Percentiles rank a stretch among this genome's conserved stretches.
Evolutionary conservation across 768 basidiomycete genomes (phyloP).

Genomic region (Leccinum fibrillosum): DNA sequence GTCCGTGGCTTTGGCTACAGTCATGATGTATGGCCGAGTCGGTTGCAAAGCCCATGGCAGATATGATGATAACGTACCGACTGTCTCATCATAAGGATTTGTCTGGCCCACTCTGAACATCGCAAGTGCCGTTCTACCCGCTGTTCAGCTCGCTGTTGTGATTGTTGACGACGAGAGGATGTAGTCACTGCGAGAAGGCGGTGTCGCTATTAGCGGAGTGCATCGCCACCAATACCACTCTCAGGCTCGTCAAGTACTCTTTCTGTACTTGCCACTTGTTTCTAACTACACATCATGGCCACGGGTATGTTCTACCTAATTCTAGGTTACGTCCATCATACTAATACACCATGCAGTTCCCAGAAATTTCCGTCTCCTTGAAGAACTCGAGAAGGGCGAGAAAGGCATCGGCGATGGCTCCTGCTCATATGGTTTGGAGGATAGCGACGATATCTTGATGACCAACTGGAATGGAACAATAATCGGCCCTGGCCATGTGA

Average conservation of each 20-base stretch:
- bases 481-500: constrained; percentile 95
- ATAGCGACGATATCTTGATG: constrained; percentile 96
- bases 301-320: constrained; percentile 39
- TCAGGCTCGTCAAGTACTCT: background rate
- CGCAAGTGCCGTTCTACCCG: constrained; percentile 1
- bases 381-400: constrained; percentile 99
- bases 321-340: background rate
- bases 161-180: constrained; percentile 12
- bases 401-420: constrained; percentile 99
- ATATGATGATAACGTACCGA: constrained; percentile 55
- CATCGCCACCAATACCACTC: background rate
- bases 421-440: constrained; percentile 95
- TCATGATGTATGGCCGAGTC: background rate
- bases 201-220: constrained; percentile 23
- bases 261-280: constrained; percentile 7
- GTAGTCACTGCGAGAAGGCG: constrained; percentile 29
- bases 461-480: constrained; percentile 98
- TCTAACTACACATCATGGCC: constrained; percentile 39
- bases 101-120: constrained; percentile 73
- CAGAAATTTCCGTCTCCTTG: constrained; percentile 92
- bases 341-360: constrained; percentile 62
- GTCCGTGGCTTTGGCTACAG: constrained; percentile 91
- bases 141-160: constrained; percentile 11
- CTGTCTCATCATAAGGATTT: constrained; percentile 88
- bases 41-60: constrained; percentile 4